phyloP scores from a whole-genome alignment of 2,329 filamentous ascomycete genomes.

The Monilinia laxa region DNA sequence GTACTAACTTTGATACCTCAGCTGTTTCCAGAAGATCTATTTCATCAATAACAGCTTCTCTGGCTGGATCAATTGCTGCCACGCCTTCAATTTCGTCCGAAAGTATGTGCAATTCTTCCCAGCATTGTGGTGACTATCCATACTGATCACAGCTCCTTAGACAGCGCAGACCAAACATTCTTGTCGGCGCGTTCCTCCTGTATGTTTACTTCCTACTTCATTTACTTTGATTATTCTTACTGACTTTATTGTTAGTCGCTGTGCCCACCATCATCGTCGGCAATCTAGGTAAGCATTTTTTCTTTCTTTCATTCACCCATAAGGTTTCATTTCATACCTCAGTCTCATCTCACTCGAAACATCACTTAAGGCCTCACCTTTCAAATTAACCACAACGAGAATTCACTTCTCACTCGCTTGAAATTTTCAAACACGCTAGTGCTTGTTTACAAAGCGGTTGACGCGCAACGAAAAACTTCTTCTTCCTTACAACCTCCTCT shows the following conservation, averaged over 20 bases:
- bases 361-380: neutral
- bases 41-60: neutral
- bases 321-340: conserved; percentile 3
- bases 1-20: neutral
- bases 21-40: neutral
- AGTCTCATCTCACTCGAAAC: neutral
- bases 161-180: neutral
- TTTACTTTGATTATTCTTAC: neutral
- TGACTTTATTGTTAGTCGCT: neutral
- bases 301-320: neutral
- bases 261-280: neutral
- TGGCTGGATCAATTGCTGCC: neutral
- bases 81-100: neutral
- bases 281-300: neutral
- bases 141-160: neutral
- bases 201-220: neutral
- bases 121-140: neutral
- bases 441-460: neutral
- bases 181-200: neutral
- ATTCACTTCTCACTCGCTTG: neutral
- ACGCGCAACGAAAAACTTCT: neutral
- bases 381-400: neutral
- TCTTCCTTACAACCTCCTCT: neutral
- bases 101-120: too few relatives aligned
- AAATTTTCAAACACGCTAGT: conserved; percentile 4